phyloP scores from a whole-genome alignment of 257 asterid species.

The Solanum neorickii region DNA sequence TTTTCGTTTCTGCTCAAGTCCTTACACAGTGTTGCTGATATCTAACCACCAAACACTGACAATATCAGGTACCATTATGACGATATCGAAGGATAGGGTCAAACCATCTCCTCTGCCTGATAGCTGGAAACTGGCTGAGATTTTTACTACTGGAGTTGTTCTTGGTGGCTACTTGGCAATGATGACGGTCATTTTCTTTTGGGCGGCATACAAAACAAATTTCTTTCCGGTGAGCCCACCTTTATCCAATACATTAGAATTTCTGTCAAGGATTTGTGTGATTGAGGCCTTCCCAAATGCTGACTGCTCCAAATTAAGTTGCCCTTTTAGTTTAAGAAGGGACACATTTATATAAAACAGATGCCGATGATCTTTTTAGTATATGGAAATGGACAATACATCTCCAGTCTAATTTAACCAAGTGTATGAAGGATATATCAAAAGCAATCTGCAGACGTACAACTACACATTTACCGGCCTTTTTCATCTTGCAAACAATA shows the following conservation, averaged over 20 bases:
- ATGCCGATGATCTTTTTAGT: not conserved
- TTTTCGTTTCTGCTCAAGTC: not conserved
- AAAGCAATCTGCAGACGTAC: not conserved
- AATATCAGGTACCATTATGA: slow-evolving; percentile 27
- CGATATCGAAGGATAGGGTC: slow-evolving; percentile 31
- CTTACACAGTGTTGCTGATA: not conserved
- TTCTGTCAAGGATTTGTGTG: not conserved
- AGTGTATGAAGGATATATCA: not conserved
- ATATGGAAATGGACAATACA: not conserved
- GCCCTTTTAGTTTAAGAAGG: not conserved
- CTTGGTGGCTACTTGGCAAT: slow-evolving; percentile 27
- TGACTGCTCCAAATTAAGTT: not conserved
- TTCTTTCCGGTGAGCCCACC: slow-evolving; percentile 67
- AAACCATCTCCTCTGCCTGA: slow-evolving; percentile 33
- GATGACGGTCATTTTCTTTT: slow-evolving; percentile 80
- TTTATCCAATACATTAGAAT: not conserved
- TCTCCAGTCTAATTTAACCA: not conserved
- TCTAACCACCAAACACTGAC: not conserved
- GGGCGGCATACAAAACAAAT: slow-evolving; percentile 84
- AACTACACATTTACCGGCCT: not conserved
- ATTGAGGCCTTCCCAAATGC: not conserved
- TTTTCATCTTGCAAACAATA: not conserved
- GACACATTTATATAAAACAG: not conserved
- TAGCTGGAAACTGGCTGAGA: slow-evolving; percentile 36
- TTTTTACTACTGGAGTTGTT: slow-evolving; percentile 24